phyloP scores from a whole-genome alignment of 257 asterid species.

The Petrea volubilis region DNA sequence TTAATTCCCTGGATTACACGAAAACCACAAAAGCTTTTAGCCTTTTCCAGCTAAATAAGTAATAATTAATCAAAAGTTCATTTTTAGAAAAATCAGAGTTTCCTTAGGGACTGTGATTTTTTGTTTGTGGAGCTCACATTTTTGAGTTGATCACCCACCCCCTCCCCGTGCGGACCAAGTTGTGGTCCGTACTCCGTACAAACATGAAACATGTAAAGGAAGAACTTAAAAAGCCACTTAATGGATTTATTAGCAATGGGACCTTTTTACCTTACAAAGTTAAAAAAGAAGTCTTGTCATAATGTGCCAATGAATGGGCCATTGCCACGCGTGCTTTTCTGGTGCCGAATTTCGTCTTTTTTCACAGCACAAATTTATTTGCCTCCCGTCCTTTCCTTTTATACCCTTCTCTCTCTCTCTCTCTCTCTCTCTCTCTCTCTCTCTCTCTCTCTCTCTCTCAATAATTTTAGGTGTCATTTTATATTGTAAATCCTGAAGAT shows the following conservation, averaged over 20 bases:
- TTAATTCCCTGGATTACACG: too few relatives aligned
- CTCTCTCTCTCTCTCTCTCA: not conserved
- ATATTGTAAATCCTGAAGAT: too few relatives aligned
- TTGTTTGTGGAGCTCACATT: slow-evolving; percentile 12
- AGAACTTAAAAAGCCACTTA: slow-evolving; percentile 34
- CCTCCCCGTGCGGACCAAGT: slow-evolving; percentile 31
- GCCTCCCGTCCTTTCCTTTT: not conserved
- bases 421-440: not conserved
- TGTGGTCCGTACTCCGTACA: slow-evolving; percentile 13
- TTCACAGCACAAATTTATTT: not conserved
- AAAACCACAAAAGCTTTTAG: too few relatives aligned
- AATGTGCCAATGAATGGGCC: slow-evolving; percentile 3
- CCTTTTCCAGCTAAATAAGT: too few relatives aligned
- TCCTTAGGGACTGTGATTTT: not conserved
- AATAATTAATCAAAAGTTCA: not conserved
- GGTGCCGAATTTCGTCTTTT: not conserved
- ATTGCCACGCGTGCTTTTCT: slow-evolving; percentile 38
- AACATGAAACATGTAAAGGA: slow-evolving; percentile 2
- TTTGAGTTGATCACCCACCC: not conserved
- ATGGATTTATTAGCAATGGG: slow-evolving; percentile 43
- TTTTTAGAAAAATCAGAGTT: not conserved
- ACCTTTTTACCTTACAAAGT: not conserved
- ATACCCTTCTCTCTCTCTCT: not conserved
- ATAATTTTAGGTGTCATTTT: too few relatives aligned
- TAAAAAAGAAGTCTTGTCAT: slow-evolving; percentile 5